Base-by-base conservation (phyloP, 495 filamentous ascomycete genomes). In the Aspergillus carlsbadensis region DNA sequence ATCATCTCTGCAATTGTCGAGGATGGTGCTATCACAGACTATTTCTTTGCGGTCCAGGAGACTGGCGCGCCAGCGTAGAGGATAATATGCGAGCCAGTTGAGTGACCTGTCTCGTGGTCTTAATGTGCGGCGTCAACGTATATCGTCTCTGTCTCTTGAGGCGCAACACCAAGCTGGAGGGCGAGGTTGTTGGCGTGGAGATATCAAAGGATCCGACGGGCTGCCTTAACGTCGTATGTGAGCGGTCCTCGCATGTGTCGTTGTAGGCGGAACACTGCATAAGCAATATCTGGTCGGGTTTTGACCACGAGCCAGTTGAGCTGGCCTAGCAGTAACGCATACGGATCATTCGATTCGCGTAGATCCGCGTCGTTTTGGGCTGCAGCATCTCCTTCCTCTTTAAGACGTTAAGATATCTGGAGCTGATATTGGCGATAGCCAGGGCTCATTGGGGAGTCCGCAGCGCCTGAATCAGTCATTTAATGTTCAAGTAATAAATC, bases 111-210 rank as follows among this genome's bases (percentile, higher is more conserved):
- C 4, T 15, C 11, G 26, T 48, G 42, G 47, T 56, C 43, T 34
- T 56, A 24, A 26, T 35, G 24, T 3, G 42, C 40, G 7, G 53
- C 43, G 29, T 56, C 24, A 20, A 47, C 44, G 26, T 56, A 56
- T 18, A 29, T 15, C 14, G 13, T n/a, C 11, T 39, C 36, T 13
- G 4, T 15, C 14, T 8, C 14, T 13, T 39, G 11, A 14, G 36
- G n/a, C n/a, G n/a, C n/a, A n/a, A 15, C 14, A 14, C 17, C 36
- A 39, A 39, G 11, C 17, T 13, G 5, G 4, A 39, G 5, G 5
- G 11, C 36, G 5, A 39, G 11, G 11, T 39, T 13, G 17, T 39
- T 39, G 36, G 36, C 14, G 11, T 15, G 36, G 4, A 39, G 14
- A 13, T 39, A 39, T 5, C 36, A n/a, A 4, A 39, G 36, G 6